A percentile compares a stretch with the other conserved stretches of the same genome.
phyloP scores from a whole-genome alignment of 306 rosid species.

The Senna tora region DNA sequence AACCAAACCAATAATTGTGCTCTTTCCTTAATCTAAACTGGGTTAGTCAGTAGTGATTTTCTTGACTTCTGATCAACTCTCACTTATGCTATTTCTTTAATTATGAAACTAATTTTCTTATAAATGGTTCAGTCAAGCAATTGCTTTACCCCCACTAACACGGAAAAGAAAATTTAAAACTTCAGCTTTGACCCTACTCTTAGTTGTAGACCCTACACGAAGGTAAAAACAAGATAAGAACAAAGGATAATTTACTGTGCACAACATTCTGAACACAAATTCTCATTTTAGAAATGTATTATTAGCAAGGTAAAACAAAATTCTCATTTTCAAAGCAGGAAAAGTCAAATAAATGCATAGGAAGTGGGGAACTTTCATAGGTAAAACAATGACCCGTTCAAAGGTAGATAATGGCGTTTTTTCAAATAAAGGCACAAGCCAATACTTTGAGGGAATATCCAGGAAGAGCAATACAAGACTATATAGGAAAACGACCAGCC shows the following conservation, averaged over 20 bases:
- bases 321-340: neutral
- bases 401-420: neutral
- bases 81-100: neutral
- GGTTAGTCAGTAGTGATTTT: constrained; percentile 21
- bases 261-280: neutral
- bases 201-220: neutral
- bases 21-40: neutral
- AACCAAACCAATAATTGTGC: neutral
- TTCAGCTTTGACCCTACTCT: too few species aligned
- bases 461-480: neutral
- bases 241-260: too few species aligned
- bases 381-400: constrained; percentile 31
- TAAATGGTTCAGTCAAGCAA: neutral
- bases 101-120: neutral
- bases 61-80: neutral
- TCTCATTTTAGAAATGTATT: neutral
- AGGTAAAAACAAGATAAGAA: neutral
- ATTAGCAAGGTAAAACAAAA: neutral
- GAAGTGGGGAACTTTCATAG: neutral
- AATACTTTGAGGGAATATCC: neutral
- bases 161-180: neutral
- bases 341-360: neutral
- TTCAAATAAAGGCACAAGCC: constrained; percentile 4
- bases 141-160: constrained; percentile 1
- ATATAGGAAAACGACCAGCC: neutral